Base-by-base conservation (phyloP, 805 yeast genomes). In the Cyberlindnera galapagoensis region DNA sequence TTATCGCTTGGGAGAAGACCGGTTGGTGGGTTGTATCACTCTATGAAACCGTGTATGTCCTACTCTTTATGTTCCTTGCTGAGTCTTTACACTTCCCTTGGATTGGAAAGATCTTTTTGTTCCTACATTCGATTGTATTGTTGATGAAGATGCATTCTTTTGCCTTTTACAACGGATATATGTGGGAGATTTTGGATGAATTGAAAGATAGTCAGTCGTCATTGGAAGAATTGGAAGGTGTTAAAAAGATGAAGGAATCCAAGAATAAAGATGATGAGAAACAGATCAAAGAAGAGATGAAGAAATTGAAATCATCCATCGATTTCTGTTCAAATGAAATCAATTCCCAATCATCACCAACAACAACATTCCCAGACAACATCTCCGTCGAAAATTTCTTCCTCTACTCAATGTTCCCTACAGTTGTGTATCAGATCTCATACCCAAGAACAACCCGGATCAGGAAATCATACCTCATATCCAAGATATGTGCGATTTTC, bases 131-230 rank as follows among this genome's bases (percentile, higher is more conserved):
- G 9, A 63, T 86, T 30, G 97, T 92, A 2, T 63, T 87, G 43
- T 54, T 94, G 46, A 92, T 92, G 99, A 92, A 92, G 54, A 80
- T 81, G 76, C 97, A 92, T 56, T 87, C 97, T 2, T 92, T 79
- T 54, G 85, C 85, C 2, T 87, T 83, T 50, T 92, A 78, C 61
- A 88, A 88, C 51, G 98, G 97, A 0, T 86, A 90, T 53, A 60
- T 92, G 38, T 84, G 94, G 87, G 60, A 55, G 21, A 72, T 80
- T 26, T 47, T 54, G 15, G 56, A 62, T 11, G 90, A 83, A 49
- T 59, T 80, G 26, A 46, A 63, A 3, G 69, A 63, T 36, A 71
- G 84, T 1, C 59, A 59, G 34, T 47, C 39, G 3, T 66, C 67
- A 29, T 44, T 75, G 26, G n/a, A n/a, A n/a, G n/a, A n/a, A n/a